Evolutionary conservation across 805 yeast species (phyloP).

Genomic region (Lachancea fermentati): DNA sequence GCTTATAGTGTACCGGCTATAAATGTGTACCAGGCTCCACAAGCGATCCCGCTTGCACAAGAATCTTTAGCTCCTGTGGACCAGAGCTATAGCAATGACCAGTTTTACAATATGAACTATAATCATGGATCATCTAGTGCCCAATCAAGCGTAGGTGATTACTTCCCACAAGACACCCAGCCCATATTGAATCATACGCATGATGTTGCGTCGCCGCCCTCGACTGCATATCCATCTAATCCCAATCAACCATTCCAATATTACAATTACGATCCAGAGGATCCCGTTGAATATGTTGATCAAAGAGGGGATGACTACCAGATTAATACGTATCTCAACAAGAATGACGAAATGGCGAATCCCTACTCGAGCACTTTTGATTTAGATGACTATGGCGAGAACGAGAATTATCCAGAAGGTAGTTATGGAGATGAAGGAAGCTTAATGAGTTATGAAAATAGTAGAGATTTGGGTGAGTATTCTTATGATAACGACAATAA

Average conservation of each 20-base stretch:
- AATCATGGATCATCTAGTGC: slow-evolving; percentile 6
- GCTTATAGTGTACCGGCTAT: slow-evolving; percentile 21
- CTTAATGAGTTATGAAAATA: slow-evolving; percentile 4
- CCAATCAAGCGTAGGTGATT: slow-evolving; percentile 7
- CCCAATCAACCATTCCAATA: background rate
- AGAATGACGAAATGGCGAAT: slow-evolving; percentile 33
- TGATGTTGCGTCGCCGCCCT: slow-evolving; percentile 4
- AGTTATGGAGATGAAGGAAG: slow-evolving; percentile 4
- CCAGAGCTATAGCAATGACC: slow-evolving; percentile 23
- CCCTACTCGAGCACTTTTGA: slow-evolving; percentile 21
- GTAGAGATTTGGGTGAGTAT: slow-evolving; percentile 9
- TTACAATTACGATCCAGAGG: slow-evolving; percentile 23
- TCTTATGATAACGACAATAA: slow-evolving; percentile 8
- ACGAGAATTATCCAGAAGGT: slow-evolving; percentile 5
- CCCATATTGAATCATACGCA: slow-evolving; percentile 20
- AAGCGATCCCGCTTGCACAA: slow-evolving; percentile 10
- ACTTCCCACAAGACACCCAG: slow-evolving; percentile 12
- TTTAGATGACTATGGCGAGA: slow-evolving; percentile 8
- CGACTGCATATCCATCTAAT: background rate
- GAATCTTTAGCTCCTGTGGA: slow-evolving; percentile 6
- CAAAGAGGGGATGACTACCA: slow-evolving; percentile 34
- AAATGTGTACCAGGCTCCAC: slow-evolving; percentile 24
- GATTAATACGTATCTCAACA: slow-evolving; percentile 30
- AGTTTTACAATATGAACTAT: slow-evolving; percentile 18
- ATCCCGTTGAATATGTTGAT: slow-evolving; percentile 21